A percentile compares a stretch with the other conserved stretches of the same genome.
These are phyloP conservation scores for Zymoseptoria brevis DNA, from an alignment of 2,329 filamentous ascomycete species.

Conservation along the genomic window DNA sequence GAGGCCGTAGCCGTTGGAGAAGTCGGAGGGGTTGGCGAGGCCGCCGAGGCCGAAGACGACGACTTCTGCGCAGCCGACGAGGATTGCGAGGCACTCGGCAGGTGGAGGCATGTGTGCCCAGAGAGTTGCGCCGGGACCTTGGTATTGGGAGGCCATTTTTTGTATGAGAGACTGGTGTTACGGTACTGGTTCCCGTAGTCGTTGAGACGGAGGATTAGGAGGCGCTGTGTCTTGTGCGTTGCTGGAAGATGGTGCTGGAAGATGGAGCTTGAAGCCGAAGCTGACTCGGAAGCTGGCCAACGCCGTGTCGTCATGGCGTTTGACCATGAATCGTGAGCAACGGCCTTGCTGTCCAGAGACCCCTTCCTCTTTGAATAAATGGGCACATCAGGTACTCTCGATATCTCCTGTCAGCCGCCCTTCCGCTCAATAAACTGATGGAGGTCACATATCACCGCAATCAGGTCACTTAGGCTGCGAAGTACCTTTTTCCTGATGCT, in stretches of 20 bases:
- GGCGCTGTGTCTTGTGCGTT: not conserved
- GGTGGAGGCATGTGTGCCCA: conserved; percentile 27
- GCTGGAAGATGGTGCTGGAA: not conserved
- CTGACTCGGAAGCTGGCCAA: too few species aligned
- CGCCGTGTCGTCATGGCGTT: too few species aligned
- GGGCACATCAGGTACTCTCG: too few species aligned
- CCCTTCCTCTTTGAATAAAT: too few species aligned
- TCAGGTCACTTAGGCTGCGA: too few species aligned
- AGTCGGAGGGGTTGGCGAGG: conserved; percentile 27
- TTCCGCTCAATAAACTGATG: too few species aligned
- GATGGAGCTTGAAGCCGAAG: not conserved
- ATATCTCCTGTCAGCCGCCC: too few species aligned
- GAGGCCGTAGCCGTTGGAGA: conserved; percentile 29
- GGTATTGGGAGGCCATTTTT: conserved; percentile 13
- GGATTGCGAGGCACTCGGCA: conserved; percentile 30
- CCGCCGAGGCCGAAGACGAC: conserved; percentile 29
- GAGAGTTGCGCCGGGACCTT: conserved; percentile 9
- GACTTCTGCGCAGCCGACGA: conserved; percentile 27
- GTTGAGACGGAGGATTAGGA: not conserved
- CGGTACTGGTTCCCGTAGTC: not conserved
- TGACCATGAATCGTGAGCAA: too few species aligned
- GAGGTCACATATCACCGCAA: too few species aligned
- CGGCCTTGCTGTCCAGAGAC: too few species aligned
- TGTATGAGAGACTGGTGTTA: not conserved
- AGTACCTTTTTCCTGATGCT: too few species aligned